These are phyloP conservation scores for Daldinia sp. DNA, from an alignment of 2,329 filamentous ascomycete genomes.

Conservation along the genomic window DNA sequence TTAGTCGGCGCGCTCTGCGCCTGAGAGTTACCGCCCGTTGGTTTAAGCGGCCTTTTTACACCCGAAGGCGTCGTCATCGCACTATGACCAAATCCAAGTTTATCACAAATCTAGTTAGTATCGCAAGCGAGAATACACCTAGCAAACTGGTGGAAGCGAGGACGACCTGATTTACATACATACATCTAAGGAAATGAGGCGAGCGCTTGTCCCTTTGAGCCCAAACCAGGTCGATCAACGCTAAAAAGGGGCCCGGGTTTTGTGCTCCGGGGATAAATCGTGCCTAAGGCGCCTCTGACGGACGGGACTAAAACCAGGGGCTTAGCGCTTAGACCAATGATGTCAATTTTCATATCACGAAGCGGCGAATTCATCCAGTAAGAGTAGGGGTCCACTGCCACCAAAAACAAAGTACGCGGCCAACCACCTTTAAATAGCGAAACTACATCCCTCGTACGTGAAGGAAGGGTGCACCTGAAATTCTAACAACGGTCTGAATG, in stretches of 20 bases:
- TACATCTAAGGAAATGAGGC: slow-evolving; percentile 5
- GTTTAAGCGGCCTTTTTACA: slow-evolving; percentile 7
- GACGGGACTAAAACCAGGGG: background rate
- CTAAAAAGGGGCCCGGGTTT: slow-evolving; percentile 11
- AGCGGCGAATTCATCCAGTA: background rate
- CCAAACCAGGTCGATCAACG: slow-evolving; percentile 12
- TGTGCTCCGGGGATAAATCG: slow-evolving; percentile 8
- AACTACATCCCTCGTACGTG: background rate
- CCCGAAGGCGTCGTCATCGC: background rate
- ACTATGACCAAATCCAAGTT: background rate
- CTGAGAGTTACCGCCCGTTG: background rate
- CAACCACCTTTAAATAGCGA: background rate
- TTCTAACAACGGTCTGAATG: background rate
- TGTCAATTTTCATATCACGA: background rate
- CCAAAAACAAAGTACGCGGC: background rate
- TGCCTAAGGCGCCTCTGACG: background rate
- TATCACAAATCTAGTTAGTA: background rate
- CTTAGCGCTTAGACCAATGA: background rate
- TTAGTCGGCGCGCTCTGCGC: slow-evolving; percentile 8
- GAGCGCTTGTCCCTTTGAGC: slow-evolving; percentile 15
- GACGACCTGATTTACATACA: background rate
- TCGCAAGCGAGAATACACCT: background rate
- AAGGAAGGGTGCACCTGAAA: background rate
- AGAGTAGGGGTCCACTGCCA: background rate
- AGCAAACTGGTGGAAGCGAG: background rate